Conservation (phyloP, 257 asterid genomes). For the Osmanthus fragrans region DNA sequence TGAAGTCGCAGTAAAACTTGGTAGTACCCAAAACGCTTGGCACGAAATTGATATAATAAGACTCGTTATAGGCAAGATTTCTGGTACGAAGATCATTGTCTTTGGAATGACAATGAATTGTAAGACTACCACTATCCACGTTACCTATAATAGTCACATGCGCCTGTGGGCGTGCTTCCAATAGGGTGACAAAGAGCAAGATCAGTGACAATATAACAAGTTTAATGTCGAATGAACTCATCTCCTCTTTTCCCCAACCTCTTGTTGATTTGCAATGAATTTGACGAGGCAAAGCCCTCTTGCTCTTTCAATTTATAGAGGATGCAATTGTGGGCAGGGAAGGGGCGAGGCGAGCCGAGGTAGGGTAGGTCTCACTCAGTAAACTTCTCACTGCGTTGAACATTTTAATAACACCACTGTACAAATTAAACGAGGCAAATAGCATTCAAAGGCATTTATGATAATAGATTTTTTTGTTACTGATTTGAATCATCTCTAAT, state of each 20-base stretch:
- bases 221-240: neutral
- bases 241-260: neutral
- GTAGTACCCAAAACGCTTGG: neutral
- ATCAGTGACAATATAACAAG: neutral
- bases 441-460: neutral
- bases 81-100: neutral
- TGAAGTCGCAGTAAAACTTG: neutral
- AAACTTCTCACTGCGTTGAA: neutral
- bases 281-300: neutral
- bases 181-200: neutral
- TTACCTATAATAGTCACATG: neutral
- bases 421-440: too few species aligned
- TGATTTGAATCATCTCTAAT: neutral
- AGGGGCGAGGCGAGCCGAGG: too few species aligned
- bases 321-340: too few species aligned
- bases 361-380: too few species aligned
- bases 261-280: neutral
- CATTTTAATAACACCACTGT: too few species aligned
- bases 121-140: neutral
- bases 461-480: too few species aligned
- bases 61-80: too few species aligned
- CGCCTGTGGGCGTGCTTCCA: neutral
- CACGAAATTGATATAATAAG: neutral
- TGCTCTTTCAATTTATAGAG: neutral
- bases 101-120: neutral